A percentile compares a stretch with the other conserved stretches of the same genome.
phyloP scores from a whole-genome alignment of 1,139 yeast species.

The Debaryomyces subglobosus region DNA sequence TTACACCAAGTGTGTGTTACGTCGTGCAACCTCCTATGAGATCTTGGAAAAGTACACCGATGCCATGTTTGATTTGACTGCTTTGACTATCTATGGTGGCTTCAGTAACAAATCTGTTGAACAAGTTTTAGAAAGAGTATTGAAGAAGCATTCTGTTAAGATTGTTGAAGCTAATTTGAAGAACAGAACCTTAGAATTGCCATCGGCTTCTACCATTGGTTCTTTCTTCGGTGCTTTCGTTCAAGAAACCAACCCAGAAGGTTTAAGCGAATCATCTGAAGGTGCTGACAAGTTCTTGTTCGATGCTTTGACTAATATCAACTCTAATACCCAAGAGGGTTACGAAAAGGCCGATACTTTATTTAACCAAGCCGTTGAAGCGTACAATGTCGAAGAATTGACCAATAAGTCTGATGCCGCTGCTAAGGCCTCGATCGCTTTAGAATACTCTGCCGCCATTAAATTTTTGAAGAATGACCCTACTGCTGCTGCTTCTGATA shows the following conservation, averaged over 20 bases:
- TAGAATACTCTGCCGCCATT: constrained; percentile 83
- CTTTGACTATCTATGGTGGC: constrained; percentile 75
- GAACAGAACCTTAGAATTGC: constrained; percentile 60
- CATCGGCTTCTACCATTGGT: constrained; percentile 82
- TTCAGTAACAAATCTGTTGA: constrained; percentile 80
- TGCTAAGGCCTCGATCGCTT: constrained; percentile 63
- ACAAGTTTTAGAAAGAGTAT: constrained; percentile 82
- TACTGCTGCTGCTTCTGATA: constrained; percentile 57
- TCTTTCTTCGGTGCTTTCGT: constrained; percentile 84
- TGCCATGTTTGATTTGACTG: constrained; percentile 91
- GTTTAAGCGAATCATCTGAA: constrained; percentile 49
- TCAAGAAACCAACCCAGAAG: constrained; percentile 48
- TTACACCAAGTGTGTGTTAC: constrained; percentile 82
- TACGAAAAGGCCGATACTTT: constrained; percentile 74
- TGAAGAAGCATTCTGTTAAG: constrained; percentile 73
- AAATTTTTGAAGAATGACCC: constrained; percentile 80
- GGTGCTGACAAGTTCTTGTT: constrained; percentile 66
- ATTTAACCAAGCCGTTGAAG: constrained; percentile 67
- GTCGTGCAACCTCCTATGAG: constrained; percentile 86
- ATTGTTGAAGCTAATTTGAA: constrained; percentile 64
- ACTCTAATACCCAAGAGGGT: constrained; percentile 66
- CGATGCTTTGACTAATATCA: constrained; percentile 68
- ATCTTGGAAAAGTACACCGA: constrained; percentile 75
- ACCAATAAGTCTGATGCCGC: constrained; percentile 47
- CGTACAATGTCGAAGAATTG: constrained; percentile 45